Base-by-base conservation (phyloP, 2,329 filamentous ascomycete genomes). In the Neofusicoccum kwambonambiense region DNA sequence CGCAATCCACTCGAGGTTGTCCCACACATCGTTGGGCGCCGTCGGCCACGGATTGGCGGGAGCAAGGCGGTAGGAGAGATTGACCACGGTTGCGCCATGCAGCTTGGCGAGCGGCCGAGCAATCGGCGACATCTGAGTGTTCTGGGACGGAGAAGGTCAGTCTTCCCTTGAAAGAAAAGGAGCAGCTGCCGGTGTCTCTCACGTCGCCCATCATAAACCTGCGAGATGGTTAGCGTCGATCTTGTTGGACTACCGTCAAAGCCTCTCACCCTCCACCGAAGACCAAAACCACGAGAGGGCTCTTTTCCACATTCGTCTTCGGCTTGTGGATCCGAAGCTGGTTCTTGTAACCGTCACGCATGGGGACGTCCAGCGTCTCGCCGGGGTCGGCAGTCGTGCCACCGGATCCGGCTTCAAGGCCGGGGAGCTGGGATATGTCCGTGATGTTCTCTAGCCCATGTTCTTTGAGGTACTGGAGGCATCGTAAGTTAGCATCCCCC, bases 1-100 rank as follows among this genome's bases (percentile, higher is more conserved):
- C 1, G 45, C 35, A 2, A 76, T 68, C 73, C 75, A 79, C 64
- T 71, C 67, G 0, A 78, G 45, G 4, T 72, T 73, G 56, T 58
- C 56, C 56, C 56, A 58, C 4, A 47, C 56, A 15, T 58, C 56
- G 56, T 58, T 45, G 2, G 56, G 56, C 7, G 27, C 39, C 3
- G 41, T 42, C 15, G 56, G 56, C 7, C 15, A 58, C 13, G 13
- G 22, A 15, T 58, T 22, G 2, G 15, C 12, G 1, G 56, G 56
- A 17, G 31, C 41, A 4, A 58, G 56, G 8, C 56, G 56, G 56
- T 58, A 58, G 2, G 41, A 31, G 12, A 47, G 27, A n/a, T 47
- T 47, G 15, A 58, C 56, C 4, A 47, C 56, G 4, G 56, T 58
- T 7, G 56, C 56, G 56, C 56, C 35, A 17, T 62, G 17, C 34